Evolutionary conservation across 495 filamentous ascomycete genomes (phyloP), one percentile per base, ranked within the genome.

Genomic region (Penicillium macrosclerotiorum): DNA sequence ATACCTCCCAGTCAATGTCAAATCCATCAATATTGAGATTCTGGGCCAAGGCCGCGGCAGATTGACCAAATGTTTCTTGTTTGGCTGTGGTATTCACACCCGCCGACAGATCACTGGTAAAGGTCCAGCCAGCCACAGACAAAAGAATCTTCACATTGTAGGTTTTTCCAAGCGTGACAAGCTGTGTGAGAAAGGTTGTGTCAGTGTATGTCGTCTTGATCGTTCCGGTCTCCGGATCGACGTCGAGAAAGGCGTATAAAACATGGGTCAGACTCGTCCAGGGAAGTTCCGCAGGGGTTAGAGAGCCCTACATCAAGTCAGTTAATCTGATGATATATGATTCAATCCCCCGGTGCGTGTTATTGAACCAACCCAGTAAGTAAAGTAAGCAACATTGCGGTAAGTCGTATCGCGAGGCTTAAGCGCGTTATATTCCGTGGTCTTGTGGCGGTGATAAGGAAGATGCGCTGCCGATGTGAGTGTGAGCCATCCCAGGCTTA

Each of bases 201-300:
- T n/a, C n/a, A n/a, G n/a, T n/a, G n/a, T n/a, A n/a, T n/a, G n/a
- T n/a, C n/a, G n/a, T n/a, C n/a, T n/a, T n/a, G n/a, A n/a, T n/a
- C n/a, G n/a, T n/a, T 12, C 88, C 88, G 29, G 61, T 74, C 1
- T 81, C 72, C 0, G 78, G 60, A 8, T 64, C 74, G 37, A 90
- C 72, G 52, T 89, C 85, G 40, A 83, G 85, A 62, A 93, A 93
- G 16, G 88, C 77, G 56, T 93, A 96, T 22, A 95, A 76, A n/a
- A 95, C 71, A 61, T 96, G 90, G 0, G 90, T 96, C 13, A 96
- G 73, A 29, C 85, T 81, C 18, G 85, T 76, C 4, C 76, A 77
- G 2, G 88, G 85, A 6, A 96, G 75, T 55, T 90, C 78, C 44
- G 90, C 83, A 0, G 88, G 86, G 18, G 80, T 74, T 90, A 90